These are phyloP conservation scores for Poronia punctata DNA, from an alignment of 495 filamentous ascomycete species.

Conservation along the genomic window DNA sequence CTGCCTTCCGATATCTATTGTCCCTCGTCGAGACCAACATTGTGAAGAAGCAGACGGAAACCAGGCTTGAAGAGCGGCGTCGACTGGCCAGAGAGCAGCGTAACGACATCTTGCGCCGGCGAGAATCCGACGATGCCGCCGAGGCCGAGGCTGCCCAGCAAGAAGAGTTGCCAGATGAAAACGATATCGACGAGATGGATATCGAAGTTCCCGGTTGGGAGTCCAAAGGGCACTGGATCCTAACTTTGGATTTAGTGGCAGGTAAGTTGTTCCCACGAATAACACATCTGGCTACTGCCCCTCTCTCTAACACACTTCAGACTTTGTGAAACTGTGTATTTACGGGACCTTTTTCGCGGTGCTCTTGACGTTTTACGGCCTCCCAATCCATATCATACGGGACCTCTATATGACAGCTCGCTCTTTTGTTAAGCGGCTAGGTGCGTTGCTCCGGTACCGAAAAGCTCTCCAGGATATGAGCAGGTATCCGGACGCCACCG, in stretches of 20 bases:
- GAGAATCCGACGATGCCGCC: slow-evolving; percentile 43
- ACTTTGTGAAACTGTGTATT: slow-evolving; percentile 82
- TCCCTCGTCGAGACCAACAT: slow-evolving; percentile 74
- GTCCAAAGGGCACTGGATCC: slow-evolving; percentile 87
- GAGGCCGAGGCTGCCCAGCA: slow-evolving; percentile 34
- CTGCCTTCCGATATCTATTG: slow-evolving; percentile 66
- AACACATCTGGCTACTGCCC: neutral
- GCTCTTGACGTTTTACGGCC: slow-evolving; percentile 84
- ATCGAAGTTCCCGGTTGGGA: slow-evolving; percentile 95
- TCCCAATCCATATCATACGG: slow-evolving; percentile 93
- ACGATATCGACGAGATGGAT: slow-evolving; percentile 85
- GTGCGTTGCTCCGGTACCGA: slow-evolving; percentile 80
- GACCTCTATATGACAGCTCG: slow-evolving; percentile 90
- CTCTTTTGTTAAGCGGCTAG: slow-evolving; percentile 80
- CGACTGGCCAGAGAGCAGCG: slow-evolving; percentile 51
- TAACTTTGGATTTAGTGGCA: slow-evolving; percentile 80
- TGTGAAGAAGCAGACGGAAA: slow-evolving; percentile 59
- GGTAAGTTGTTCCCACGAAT: slow-evolving; percentile 48
- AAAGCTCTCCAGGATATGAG: slow-evolving; percentile 87
- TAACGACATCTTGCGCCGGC: slow-evolving; percentile 55
- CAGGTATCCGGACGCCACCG: slow-evolving; percentile 84
- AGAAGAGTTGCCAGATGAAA: slow-evolving; percentile 55
- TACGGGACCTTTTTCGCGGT: slow-evolving; percentile 91
- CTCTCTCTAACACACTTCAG: slow-evolving; percentile 36
- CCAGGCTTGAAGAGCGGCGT: slow-evolving; percentile 54